Percentiles rank a stretch among this genome's conserved stretches.
phyloP scores from a whole-genome alignment of 2,329 filamentous ascomycete species.

The Apiospora marii region DNA sequence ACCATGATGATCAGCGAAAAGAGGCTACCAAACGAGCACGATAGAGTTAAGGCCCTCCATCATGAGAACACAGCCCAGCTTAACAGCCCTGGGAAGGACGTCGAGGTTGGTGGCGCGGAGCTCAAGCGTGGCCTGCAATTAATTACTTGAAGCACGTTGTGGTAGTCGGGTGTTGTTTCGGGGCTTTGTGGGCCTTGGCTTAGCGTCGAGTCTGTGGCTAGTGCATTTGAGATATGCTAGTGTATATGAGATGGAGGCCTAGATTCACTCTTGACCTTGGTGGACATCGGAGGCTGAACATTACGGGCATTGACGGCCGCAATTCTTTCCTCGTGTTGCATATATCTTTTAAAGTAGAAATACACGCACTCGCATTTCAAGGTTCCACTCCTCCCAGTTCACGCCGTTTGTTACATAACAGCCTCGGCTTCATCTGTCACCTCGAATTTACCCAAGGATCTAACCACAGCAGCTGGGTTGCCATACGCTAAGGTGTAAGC shows the following conservation, averaged over 20 bases:
- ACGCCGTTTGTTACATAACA: background rate
- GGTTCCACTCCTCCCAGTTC: background rate
- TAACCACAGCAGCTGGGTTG: background rate
- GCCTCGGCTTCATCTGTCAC: background rate
- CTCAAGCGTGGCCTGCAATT: no score
- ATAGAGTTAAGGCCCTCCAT: no score
- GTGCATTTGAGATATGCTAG: background rate
- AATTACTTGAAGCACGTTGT: no score
- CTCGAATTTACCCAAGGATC: background rate
- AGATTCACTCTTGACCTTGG: background rate
- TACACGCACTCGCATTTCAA: background rate
- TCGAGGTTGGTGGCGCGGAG: no score
- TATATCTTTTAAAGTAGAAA: constrained; percentile 2
- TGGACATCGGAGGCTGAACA: background rate
- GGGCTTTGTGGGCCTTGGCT: no score
- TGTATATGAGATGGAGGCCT: background rate
- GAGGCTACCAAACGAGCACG: no score
- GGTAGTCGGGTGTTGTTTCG: no score
- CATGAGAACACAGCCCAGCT: no score
- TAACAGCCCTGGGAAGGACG: no score
- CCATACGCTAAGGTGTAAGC: background rate
- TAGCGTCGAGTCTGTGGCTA: background rate
- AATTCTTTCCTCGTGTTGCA: background rate
- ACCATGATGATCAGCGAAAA: no score
- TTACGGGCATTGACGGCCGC: background rate